These are phyloP conservation scores for Cytospora piceae DNA, from an alignment of 2,329 filamentous ascomycete genomes.

Conservation along the genomic window DNA sequence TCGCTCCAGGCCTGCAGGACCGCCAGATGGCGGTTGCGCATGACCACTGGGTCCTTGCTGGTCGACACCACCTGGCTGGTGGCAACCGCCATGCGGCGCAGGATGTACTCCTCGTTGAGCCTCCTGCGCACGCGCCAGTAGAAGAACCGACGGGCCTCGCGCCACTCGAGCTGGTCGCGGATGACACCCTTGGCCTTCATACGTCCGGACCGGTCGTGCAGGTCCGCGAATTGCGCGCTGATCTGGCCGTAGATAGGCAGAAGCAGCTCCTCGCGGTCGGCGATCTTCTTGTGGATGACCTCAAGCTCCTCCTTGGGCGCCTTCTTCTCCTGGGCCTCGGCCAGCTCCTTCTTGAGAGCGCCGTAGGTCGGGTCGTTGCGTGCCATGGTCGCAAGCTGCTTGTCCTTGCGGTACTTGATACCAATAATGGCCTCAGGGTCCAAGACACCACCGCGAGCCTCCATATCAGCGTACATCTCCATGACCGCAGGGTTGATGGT, in stretches of 20 bases:
- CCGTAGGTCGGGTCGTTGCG: conserved; percentile 86
- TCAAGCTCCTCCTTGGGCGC: conserved; percentile 75
- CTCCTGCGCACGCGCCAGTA: conserved; percentile 98
- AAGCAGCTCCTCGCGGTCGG: conserved; percentile 81
- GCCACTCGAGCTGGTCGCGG: conserved; percentile 81
- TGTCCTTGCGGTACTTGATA: conserved; percentile 98
- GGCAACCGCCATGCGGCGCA: conserved; percentile 76
- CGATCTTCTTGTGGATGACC: conserved; percentile 82
- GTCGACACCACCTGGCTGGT: conserved; percentile 42
- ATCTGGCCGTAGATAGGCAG: conserved; percentile 94
- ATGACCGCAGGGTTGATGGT: conserved; percentile 96
- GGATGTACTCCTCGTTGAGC: conserved; percentile 95
- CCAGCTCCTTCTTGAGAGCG: conserved; percentile 78
- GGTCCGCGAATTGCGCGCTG: conserved; percentile 93
- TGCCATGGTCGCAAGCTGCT: conserved; percentile 96
- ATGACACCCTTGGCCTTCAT: conserved; percentile 99
- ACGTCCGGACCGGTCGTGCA: conserved; percentile 94
- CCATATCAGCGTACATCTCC: conserved; percentile 99
- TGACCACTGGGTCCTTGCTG: conserved; percentile 50
- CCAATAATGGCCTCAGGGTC: conserved; percentile 98
- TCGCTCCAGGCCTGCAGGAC: conserved; percentile 83
- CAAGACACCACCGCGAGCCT: conserved; percentile 93
- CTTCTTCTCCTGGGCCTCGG: conserved; percentile 56
- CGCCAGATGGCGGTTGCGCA: conserved; percentile 70
- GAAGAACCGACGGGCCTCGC: conserved; percentile 92